Base-by-base conservation (phyloP, 2,329 filamentous ascomycete species). In the Septoria linicola region DNA sequence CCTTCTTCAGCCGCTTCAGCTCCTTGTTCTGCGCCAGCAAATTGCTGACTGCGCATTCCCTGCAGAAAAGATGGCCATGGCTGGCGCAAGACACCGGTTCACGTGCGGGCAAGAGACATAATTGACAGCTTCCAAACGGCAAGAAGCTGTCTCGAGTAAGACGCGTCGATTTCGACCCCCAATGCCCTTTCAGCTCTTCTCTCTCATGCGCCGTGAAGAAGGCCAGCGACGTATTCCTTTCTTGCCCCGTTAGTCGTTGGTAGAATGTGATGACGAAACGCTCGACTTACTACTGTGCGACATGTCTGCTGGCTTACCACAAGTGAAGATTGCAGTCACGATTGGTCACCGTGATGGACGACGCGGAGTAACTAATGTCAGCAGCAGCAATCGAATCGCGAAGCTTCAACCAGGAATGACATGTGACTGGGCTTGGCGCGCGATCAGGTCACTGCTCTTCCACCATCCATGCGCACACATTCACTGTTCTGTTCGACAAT, bases 171-270 rank as follows among this genome's bases (percentile, higher is more conserved):
- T 85, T 88, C 7, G 85, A 82, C 61, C 85, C 83, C 90, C 93
- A 97, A 61, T 84, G 83, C 14, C 82, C 80, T 65, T 90, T 89
- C 54, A 95, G 86, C 42, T 92, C 81, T 44, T 81, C 80, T 60
- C 93, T 85, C 74, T 97, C 93, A 73, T 96, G 84, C 19, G 89
- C 85, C 27, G 93, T 97, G 77, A 97, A 97, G 72, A 96, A 90
- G 35, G 90, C 85, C 37, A 92, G 84, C 37, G 89, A 92, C 37
- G 90, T 95, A 73, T 96, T 96, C 63, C 89, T 83, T 75, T 96
- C 44, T 48, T 48, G 25, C 39, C n/a, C 21, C 27, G 44, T 48
- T 31, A 48, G 44, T 41, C 16, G n/a, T 32, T 30, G 36, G 13
- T 17, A n/a, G n/a, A 8, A 20, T 30, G 17, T 31, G 3, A 16